phyloP scores from a whole-genome alignment of 2,329 filamentous ascomycete genomes.

The Trichoderma asperellum region DNA sequence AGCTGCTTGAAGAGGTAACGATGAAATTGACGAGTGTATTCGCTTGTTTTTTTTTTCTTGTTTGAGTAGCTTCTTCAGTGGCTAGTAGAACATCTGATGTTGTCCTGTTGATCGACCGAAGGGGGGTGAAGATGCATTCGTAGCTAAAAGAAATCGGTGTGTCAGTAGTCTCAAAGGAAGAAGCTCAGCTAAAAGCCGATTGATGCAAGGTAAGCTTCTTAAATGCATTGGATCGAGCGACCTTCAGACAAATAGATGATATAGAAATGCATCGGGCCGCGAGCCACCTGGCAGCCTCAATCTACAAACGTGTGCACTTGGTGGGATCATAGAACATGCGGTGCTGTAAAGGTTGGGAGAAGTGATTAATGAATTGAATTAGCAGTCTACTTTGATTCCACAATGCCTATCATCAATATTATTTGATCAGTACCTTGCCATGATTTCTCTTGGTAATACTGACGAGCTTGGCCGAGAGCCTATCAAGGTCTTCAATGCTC shows the following conservation, averaged over 20 bases:
- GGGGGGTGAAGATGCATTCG: background rate
- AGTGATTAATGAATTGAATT: background rate
- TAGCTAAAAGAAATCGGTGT: background rate
- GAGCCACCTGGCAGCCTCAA: conserved; percentile 34
- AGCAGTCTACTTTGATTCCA: background rate
- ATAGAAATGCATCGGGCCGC: conserved; percentile 27
- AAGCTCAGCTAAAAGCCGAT: background rate
- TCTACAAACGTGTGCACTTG: conserved; percentile 28
- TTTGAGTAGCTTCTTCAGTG: background rate
- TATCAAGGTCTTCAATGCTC: background rate
- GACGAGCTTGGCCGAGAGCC: background rate
- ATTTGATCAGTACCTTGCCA: background rate
- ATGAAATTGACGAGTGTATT: background rate
- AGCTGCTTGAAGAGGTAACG: background rate
- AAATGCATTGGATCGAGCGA: background rate
- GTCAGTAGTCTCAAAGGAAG: background rate
- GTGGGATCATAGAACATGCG: conserved; percentile 5
- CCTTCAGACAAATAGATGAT: background rate
- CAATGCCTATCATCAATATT: background rate
- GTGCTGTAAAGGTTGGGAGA: background rate
- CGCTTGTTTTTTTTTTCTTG: background rate
- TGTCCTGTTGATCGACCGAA: background rate
- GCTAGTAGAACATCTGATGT: background rate
- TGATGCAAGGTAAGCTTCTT: background rate
- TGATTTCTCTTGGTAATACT: background rate